Percentiles rank a stretch among this genome's conserved stretches.
phyloP scores from a whole-genome alignment of 192 early-diverging fungal genomes.

The Coemansia sp. region DNA sequence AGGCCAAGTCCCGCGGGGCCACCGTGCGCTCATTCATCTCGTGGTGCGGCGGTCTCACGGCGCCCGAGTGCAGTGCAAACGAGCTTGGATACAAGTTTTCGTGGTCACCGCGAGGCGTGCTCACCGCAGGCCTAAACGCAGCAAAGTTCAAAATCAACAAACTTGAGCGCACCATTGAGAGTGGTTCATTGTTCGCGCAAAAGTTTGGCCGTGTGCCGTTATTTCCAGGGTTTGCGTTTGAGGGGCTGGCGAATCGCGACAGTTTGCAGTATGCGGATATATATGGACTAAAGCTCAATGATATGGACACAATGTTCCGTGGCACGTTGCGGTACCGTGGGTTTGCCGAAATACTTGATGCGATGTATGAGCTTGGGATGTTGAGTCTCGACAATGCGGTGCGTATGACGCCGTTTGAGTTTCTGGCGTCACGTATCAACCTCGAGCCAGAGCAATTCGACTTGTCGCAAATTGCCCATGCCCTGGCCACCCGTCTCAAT shows the following conservation, averaged over 20 bases:
- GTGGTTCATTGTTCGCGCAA: constrained; percentile 65
- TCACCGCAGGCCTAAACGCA: constrained; percentile 84
- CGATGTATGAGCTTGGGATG: constrained; percentile 76
- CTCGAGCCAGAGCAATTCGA: background rate
- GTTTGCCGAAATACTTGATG: constrained; percentile 84
- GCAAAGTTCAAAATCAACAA: constrained; percentile 80
- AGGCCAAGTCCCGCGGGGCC: constrained; percentile 73
- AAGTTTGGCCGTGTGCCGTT: constrained; percentile 75
- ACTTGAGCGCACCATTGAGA: constrained; percentile 63
- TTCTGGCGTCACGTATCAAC: constrained; percentile 16
- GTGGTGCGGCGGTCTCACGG: constrained; percentile 94
- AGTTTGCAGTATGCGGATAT: constrained; percentile 83
- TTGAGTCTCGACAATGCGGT: constrained; percentile 57
- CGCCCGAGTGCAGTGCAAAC: constrained; percentile 89
- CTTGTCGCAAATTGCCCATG: background rate
- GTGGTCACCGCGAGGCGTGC: constrained; percentile 90
- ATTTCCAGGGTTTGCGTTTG: constrained; percentile 86
- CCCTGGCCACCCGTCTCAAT: constrained; percentile 8
- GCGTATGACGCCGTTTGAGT: constrained; percentile 14
- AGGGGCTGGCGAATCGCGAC: constrained; percentile 94
- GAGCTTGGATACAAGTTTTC: constrained; percentile 95
- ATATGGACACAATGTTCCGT: constrained; percentile 89
- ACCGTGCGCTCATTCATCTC: constrained; percentile 82
- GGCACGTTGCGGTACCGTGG: constrained; percentile 93
- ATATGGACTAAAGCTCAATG: constrained; percentile 75